These are phyloP conservation scores for Tilletia indica DNA, from an alignment of 1,284 basidiomycete species.

Conservation along the genomic window DNA sequence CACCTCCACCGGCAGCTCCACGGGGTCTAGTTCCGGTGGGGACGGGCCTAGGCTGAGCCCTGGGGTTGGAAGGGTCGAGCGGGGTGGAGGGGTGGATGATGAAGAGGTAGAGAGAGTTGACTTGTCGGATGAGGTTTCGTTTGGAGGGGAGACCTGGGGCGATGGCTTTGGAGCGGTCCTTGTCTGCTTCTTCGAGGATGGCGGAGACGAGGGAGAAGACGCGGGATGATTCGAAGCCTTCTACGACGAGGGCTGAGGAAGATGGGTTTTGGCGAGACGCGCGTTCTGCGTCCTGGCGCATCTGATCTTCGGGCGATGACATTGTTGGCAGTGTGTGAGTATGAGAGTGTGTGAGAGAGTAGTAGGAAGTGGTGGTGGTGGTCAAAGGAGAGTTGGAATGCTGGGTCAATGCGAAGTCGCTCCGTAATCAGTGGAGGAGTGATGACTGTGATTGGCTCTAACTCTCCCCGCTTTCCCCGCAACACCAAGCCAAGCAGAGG, in stretches of 20 bases:
- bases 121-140: constrained; percentile 38
- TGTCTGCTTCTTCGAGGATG: neutral
- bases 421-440: too few relatives aligned
- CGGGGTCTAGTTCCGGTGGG: constrained; percentile 21
- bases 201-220: constrained; percentile 21
- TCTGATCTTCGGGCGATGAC: neutral
- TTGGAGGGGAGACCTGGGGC: constrained; percentile 36
- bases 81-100: constrained; percentile 43
- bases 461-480: too few relatives aligned
- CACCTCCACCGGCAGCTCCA: constrained; percentile 37
- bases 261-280: neutral
- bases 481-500: too few relatives aligned
- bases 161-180: constrained; percentile 7
- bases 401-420: too few relatives aligned
- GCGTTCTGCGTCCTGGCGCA: too few relatives aligned
- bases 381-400: neutral
- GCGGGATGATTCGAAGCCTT: constrained; percentile 20
- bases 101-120: constrained; percentile 49
- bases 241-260: constrained; percentile 8
- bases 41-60: constrained; percentile 33
- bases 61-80: constrained; percentile 43
- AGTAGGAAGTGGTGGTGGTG: neutral
- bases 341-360: neutral
- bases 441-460: too few relatives aligned
- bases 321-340: neutral